Evolutionary conservation across 2,329 filamentous ascomycete species (phyloP).

Genomic region (Aspergillus quadricinctus): DNA sequence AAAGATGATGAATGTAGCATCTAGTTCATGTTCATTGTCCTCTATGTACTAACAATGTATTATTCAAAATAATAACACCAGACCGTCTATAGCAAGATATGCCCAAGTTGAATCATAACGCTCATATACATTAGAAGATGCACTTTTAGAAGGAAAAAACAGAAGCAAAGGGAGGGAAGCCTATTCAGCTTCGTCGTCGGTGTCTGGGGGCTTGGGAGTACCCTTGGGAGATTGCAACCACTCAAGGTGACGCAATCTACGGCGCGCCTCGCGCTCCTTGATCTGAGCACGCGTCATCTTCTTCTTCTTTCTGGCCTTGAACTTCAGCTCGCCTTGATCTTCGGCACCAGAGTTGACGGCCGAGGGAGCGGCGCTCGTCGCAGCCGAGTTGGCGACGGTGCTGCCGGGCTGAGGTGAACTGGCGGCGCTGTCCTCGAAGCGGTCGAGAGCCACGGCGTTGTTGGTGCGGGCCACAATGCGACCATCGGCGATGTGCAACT

Average conservation of each 20-base stretch:
- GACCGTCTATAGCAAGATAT: slow-evolving; percentile 3
- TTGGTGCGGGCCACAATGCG: slow-evolving; percentile 80
- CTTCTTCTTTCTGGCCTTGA: slow-evolving; percentile 89
- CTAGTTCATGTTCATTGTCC: not conserved
- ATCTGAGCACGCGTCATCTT: slow-evolving; percentile 96
- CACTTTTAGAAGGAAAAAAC: slow-evolving; percentile 6
- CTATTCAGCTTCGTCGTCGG: slow-evolving; percentile 63
- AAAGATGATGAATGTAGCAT: not conserved
- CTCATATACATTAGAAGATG: slow-evolving; percentile 1
- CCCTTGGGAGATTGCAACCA: slow-evolving; percentile 81
- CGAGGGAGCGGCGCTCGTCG: slow-evolving; percentile 57
- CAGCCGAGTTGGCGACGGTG: slow-evolving; percentile 56
- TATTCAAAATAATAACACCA: not conserved
- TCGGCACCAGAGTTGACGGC: slow-evolving; percentile 79
- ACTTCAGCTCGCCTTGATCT: slow-evolving; percentile 76
- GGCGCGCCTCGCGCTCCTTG: slow-evolving; percentile 86
- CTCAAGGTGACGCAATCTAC: slow-evolving; percentile 76
- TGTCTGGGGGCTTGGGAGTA: slow-evolving; percentile 71
- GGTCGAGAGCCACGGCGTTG: slow-evolving; percentile 67
- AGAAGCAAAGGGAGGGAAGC: too few species aligned
- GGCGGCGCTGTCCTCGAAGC: slow-evolving; percentile 78
- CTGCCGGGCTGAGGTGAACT: slow-evolving; percentile 51
- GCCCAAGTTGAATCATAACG: slow-evolving; percentile 1
- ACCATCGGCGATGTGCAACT: slow-evolving; percentile 90
- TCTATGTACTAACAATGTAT: slow-evolving; percentile 2